Base-by-base conservation (phyloP, 2,329 filamentous ascomycete genomes). In the Colletotrichum zoysiae region DNA sequence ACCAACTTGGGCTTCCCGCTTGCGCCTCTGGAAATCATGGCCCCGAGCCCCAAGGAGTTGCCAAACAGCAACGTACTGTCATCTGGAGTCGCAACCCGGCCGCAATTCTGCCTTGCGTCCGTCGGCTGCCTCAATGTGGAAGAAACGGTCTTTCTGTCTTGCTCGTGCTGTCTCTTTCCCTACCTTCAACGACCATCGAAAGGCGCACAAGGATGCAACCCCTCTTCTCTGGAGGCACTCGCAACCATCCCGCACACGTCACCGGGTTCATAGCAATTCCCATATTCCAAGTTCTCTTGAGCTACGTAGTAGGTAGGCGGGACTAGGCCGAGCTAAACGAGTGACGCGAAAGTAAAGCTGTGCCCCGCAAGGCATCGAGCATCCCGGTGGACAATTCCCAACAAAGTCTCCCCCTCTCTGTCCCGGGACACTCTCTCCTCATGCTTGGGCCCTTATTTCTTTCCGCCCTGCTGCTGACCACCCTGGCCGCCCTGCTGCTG, bases 391-490 rank as follows among this genome's bases (percentile, higher is more conserved):
- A 20, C 26, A 53, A 33, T 8, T 2, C 23, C 48, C 26, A 35
- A 38, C 30, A 35, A n/a, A 5, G 38, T 3, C 30, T 3, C 30
- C 16, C 23, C 11, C 26, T 12, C 33, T 38, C 60, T 16, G 18
- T 23, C 9, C 46, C 8, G 20, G 46, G 9, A n/a, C 44, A n/a
- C 44, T 9, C 9, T 12, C 20, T 4, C 46, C 44, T 14, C 44
- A 46, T 18, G 8, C 18, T 20, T 46, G 3, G 20, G 3, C 44
- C 44, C 2, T 23, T 48, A 48, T 12, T 48, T 48, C 46, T 48
- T 48, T 48, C 46, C 46, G n/a, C 46, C 38, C 51, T 57, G 67
- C 69, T 71, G 67, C 44, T 68, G 58, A 3, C 30, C 30, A 5
- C 30, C 30, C 63, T 66, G 46, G 3, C 26, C 51, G 16, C 26